Evolutionary conservation across 2,329 filamentous ascomycete species (phyloP).

Genomic region (Aschersonia sp.): DNA sequence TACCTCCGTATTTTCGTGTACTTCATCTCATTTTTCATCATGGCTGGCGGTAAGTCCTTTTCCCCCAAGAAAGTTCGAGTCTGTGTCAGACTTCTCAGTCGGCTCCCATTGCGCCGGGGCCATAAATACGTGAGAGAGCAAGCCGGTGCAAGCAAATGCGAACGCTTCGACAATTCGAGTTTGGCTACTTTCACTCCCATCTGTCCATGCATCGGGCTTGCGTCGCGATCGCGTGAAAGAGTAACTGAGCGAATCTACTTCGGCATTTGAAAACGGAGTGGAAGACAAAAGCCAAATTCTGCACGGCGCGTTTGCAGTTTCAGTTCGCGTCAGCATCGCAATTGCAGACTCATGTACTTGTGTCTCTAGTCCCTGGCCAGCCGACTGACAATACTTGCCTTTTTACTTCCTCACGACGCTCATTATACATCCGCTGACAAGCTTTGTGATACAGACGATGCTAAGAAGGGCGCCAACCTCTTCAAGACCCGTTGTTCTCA

Average conservation of each 20-base stretch:
- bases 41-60: conserved; percentile 29
- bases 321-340: no score
- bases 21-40: conserved; percentile 16
- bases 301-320: no score
- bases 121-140: neutral
- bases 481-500: conserved; percentile 99
- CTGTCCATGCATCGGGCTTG: no score
- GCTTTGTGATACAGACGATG: conserved; percentile 48
- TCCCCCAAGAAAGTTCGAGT: neutral
- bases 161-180: no score
- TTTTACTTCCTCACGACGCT: neutral
- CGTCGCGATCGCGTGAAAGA: no score
- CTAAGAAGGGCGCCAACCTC: conserved; percentile 93
- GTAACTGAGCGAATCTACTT: no score
- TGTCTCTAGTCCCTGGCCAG: no score
- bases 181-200: no score
- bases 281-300: no score
- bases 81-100: neutral
- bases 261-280: no score
- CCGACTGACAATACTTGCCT: no score
- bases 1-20: neutral
- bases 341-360: no score
- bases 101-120: neutral
- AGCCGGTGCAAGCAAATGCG: neutral
- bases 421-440: neutral